Percentiles rank a stretch among this genome's conserved stretches.
These are phyloP conservation scores for Microsporum canis DNA, from an alignment of 2,329 filamentous ascomycete species.

Conservation along the genomic window DNA sequence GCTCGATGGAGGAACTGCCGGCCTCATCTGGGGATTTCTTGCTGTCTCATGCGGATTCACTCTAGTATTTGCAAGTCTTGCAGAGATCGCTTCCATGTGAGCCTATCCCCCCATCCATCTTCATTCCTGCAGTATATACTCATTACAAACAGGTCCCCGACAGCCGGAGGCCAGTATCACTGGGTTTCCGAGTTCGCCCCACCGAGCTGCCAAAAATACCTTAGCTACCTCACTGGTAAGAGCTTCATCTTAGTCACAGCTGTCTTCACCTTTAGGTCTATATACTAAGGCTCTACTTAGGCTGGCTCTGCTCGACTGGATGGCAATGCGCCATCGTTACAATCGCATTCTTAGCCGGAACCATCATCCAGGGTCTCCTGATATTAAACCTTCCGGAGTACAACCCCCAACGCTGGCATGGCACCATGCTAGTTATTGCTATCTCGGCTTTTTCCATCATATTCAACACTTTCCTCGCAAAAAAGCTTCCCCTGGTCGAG, in stretches of 20 bases:
- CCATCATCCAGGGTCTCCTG: slow-evolving; percentile 37
- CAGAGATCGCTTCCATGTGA: slow-evolving; percentile 37
- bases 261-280: background rate
- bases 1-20: slow-evolving; percentile 28
- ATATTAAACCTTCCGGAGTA: slow-evolving; percentile 36
- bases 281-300: slow-evolving; percentile 13
- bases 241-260: background rate
- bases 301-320: slow-evolving; percentile 34
- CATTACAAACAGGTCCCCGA: slow-evolving; percentile 27
- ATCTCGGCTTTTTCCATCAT: slow-evolving; percentile 31
- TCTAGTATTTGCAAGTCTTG: slow-evolving; percentile 30
- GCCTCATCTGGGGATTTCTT: slow-evolving; percentile 29
- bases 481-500: slow-evolving; percentile 32
- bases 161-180: slow-evolving; percentile 31
- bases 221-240: slow-evolving; percentile 36
- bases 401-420: slow-evolving; percentile 33
- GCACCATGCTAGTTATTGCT: slow-evolving; percentile 34
- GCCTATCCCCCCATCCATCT: background rate
- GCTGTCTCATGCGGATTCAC: slow-evolving; percentile 23
- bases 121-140: background rate
- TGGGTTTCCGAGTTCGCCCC: slow-evolving; percentile 39
- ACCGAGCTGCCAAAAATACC: slow-evolving; percentile 29
- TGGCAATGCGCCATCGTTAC: slow-evolving; percentile 38
- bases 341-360: slow-evolving; percentile 35
- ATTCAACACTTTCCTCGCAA: slow-evolving; percentile 34